phyloP scores from a whole-genome alignment of 176 grass and related monocot genomes.

The Microstegium vimineum region DNA sequence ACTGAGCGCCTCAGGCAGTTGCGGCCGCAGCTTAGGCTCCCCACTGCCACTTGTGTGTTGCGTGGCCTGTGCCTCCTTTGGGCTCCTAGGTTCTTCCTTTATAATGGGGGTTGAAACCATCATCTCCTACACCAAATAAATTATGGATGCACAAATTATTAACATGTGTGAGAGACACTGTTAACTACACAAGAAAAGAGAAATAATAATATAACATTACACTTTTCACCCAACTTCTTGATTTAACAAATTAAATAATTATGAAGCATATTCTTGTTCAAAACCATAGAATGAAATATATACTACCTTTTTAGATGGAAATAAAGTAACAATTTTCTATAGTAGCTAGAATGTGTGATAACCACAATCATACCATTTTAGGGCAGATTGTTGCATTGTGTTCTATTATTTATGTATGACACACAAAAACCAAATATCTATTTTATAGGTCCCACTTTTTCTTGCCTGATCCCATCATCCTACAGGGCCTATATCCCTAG shows the following conservation, averaged over 20 bases:
- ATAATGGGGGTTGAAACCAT: neutral
- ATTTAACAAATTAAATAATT: neutral
- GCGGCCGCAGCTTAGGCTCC: neutral
- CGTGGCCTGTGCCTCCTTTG: neutral
- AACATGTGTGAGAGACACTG: neutral
- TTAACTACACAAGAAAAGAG: neutral
- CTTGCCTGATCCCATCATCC: no score
- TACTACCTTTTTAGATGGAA: neutral
- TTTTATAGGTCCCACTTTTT: neutral
- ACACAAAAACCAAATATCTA: neutral
- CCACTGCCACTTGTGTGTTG: neutral
- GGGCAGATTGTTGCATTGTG: neutral
- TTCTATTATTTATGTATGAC: neutral
- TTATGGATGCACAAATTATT: neutral
- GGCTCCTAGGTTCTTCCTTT: neutral
- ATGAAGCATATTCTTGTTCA: neutral
- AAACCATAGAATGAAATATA: neutral
- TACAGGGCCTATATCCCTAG: no score
- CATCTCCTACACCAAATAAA: neutral
- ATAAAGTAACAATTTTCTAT: neutral
- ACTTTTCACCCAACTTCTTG: neutral
- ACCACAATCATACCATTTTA: neutral
- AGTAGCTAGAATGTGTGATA: neutral
- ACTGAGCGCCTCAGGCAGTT: neutral
- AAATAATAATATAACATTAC: neutral